These are phyloP conservation scores for Colletotrichum filicis DNA, from an alignment of 2,329 filamentous ascomycete species.

Conservation along the genomic window DNA sequence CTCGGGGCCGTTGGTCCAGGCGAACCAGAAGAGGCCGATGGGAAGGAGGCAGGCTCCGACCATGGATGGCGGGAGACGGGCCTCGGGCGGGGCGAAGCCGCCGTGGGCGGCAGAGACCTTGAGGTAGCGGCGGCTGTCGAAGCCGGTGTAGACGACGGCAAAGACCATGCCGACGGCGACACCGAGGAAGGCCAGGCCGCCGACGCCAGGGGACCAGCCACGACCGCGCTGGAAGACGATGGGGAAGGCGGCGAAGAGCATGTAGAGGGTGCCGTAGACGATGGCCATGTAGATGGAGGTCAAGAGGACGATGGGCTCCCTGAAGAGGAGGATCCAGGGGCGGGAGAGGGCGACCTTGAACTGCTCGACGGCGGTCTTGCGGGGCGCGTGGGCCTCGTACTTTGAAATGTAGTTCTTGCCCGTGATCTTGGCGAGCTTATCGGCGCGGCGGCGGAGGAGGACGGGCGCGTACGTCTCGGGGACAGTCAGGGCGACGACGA, in stretches of 20 bases:
- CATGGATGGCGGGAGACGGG: conserved; percentile 64
- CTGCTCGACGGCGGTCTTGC: conserved; percentile 54
- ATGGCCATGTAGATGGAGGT: conserved; percentile 75
- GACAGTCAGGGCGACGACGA: conserved; percentile 59
- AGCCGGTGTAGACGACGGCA: conserved; percentile 60
- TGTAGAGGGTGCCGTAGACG: conserved; percentile 67
- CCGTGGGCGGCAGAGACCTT: conserved; percentile 48
- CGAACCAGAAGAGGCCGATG: conserved; percentile 67
- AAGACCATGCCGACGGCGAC: conserved; percentile 74
- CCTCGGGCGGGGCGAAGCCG: conserved; percentile 67
- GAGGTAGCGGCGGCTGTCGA: conserved; percentile 56
- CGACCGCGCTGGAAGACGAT: conserved; percentile 73
- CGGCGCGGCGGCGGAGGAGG: conserved; percentile 41
- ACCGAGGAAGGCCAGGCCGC: conserved; percentile 75
- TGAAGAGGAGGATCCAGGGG: conserved; percentile 76
- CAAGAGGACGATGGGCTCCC: conserved; percentile 76
- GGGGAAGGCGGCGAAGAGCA: conserved; percentile 70
- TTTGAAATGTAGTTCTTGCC: conserved; percentile 40
- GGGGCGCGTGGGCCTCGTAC: conserved; percentile 61
- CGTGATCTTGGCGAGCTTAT: conserved; percentile 34
- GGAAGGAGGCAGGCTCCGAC: conserved; percentile 66
- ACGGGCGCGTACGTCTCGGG: conserved; percentile 45
- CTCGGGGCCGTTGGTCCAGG: conserved; percentile 63
- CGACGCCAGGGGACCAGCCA: conserved; percentile 68
- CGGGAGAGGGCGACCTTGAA: conserved; percentile 54